phyloP scores from a whole-genome alignment of 345 rosid genomes.

The Mercurialis annua region DNA sequence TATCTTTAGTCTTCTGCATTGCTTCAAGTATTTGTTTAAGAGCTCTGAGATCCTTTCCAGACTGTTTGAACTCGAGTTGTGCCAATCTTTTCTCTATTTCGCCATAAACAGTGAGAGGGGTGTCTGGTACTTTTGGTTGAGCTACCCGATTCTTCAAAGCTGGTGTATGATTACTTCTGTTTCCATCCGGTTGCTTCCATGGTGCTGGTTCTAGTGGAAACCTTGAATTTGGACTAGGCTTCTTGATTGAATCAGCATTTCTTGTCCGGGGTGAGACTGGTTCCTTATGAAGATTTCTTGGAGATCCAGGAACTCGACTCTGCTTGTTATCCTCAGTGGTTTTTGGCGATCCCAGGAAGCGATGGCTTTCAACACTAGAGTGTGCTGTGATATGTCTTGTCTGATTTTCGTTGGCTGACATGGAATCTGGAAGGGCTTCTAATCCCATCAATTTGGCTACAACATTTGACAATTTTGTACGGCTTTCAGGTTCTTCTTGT shows the following conservation, averaged over 20 bases:
- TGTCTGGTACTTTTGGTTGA: conserved; percentile 26
- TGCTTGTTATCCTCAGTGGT: conserved; percentile 33
- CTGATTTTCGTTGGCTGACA: conserved; percentile 20
- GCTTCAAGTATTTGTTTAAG: conserved; percentile 83
- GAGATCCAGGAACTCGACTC: conserved; percentile 38
- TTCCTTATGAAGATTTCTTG: conserved; percentile 45
- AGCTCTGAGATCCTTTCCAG: conserved; percentile 86
- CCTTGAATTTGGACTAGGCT: conserved; percentile 40
- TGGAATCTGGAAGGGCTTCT: conserved; percentile 52
- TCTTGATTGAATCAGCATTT: conserved; percentile 42
- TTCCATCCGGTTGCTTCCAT: conserved; percentile 58
- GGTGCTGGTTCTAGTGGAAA: conserved; percentile 64
- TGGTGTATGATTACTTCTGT: conserved; percentile 38
- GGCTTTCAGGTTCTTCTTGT: conserved; percentile 53
- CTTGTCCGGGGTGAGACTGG: conserved; percentile 37
- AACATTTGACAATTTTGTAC: conserved; percentile 56
- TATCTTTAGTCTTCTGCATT: conserved; percentile 61
- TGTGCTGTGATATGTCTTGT: conserved; percentile 18
- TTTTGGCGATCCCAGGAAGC: conserved; percentile 28
- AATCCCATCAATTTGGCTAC: conserved; percentile 92
- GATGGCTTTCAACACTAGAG: conserved; percentile 24
- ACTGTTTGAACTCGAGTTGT: conserved; percentile 63
- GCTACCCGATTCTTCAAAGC: conserved; percentile 27
- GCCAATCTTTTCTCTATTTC: conserved; percentile 78
- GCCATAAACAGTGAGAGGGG: conserved; percentile 56